A percentile compares a stretch with the other conserved stretches of the same genome.
Conservation (phyloP, 2,329 filamentous ascomycete genomes). For the Trichoderma aggressivum region DNA sequence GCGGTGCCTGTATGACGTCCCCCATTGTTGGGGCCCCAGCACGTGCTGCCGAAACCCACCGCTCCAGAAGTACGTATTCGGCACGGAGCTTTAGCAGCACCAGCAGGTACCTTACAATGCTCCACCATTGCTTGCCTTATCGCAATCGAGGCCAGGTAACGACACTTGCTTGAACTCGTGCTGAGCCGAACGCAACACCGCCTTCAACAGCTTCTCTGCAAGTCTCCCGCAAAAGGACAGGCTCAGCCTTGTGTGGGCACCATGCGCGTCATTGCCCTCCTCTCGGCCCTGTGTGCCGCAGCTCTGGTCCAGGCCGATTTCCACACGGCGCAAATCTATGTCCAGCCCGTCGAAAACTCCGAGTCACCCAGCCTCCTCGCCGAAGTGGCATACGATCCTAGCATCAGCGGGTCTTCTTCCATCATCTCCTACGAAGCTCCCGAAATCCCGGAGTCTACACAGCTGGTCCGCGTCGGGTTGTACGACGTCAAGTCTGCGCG, state of each 20-base stretch:
- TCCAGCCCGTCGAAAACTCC: conserved; percentile 46
- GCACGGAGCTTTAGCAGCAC: background rate
- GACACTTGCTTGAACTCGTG: background rate
- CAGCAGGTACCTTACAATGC: background rate
- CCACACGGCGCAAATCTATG: conserved; percentile 50
- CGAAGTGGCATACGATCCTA: conserved; percentile 53
- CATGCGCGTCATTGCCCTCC: conserved; percentile 43
- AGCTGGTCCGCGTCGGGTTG: conserved; percentile 56
- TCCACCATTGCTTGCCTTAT: conserved; percentile 7
- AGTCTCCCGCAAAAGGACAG: background rate
- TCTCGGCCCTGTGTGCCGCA: conserved; percentile 43
- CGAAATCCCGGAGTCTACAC: conserved; percentile 43
- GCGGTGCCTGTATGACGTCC: background rate
- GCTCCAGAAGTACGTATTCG: background rate
- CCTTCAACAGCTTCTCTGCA: background rate
- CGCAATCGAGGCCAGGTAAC: conserved; percentile 9
- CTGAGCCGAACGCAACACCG: background rate
- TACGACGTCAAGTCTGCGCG: conserved; percentile 46
- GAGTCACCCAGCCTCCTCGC: conserved; percentile 47
- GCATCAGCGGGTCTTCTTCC: conserved; percentile 41
- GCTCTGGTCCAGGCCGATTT: conserved; percentile 39
- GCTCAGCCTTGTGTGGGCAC: conserved; percentile 1
- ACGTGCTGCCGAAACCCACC: conserved; percentile 6
- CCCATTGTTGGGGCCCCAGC: background rate
- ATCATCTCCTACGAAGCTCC: conserved; percentile 56